These are phyloP conservation scores for Candida adriatica DNA, from an alignment of 805 yeast genomes.

Conservation along the genomic window DNA sequence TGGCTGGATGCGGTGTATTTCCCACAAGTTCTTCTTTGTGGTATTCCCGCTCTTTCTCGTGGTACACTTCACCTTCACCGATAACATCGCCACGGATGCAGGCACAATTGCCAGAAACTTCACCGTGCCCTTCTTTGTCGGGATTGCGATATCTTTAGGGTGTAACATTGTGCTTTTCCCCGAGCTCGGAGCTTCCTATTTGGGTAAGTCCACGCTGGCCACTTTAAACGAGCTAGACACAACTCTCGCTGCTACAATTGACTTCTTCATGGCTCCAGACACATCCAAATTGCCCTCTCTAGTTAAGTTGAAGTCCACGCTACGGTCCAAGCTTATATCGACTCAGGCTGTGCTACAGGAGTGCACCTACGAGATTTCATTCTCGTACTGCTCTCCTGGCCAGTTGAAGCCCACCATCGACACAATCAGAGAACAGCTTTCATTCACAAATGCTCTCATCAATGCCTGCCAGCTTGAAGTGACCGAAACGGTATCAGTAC, in stretches of 20 bases:
- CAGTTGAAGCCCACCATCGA: constrained; percentile 31
- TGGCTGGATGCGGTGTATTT: constrained; percentile 43
- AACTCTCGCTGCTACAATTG: constrained; percentile 32
- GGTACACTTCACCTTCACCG: constrained; percentile 42
- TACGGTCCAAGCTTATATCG: constrained; percentile 28
- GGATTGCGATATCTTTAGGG: constrained; percentile 37
- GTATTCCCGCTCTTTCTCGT: constrained; percentile 43
- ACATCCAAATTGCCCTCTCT: constrained; percentile 27
- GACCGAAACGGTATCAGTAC: too few relatives aligned
- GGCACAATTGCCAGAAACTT: constrained; percentile 29
- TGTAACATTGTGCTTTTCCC: constrained; percentile 40
- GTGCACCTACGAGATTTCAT: constrained; percentile 42
- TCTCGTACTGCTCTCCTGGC: constrained; percentile 38
- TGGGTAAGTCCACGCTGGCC: constrained; percentile 37
- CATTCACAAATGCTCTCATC: constrained; percentile 34
- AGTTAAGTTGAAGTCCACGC: constrained; percentile 26
- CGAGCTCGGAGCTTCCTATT: constrained; percentile 43
- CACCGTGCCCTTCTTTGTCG: constrained; percentile 38
- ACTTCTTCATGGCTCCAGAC: constrained; percentile 28
- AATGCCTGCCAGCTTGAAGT: constrained; percentile 43
- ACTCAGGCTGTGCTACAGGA: constrained; percentile 37
- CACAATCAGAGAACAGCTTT: constrained; percentile 26
- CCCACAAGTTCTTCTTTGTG: constrained; percentile 39
- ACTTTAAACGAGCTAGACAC: constrained; percentile 33
- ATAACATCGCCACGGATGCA: constrained; percentile 26